These are phyloP conservation scores for Zalaria sp. DNA, from an alignment of 2,329 filamentous ascomycete species.

Conservation along the genomic window DNA sequence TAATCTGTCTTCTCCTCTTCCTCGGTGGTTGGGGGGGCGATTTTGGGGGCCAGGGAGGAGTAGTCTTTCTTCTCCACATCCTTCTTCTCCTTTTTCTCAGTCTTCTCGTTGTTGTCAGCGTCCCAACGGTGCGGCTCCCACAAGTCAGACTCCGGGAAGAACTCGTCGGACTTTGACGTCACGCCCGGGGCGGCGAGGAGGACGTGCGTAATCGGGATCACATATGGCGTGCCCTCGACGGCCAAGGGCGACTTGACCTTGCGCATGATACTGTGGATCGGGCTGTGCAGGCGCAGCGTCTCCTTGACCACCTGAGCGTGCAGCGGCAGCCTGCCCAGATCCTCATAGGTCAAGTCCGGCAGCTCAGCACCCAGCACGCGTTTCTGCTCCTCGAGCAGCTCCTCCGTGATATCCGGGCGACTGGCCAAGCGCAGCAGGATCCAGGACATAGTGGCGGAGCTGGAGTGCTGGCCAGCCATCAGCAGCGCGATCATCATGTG, in stretches of 20 bases:
- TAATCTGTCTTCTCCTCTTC: constrained; percentile 68
- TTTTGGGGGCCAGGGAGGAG: constrained; percentile 14
- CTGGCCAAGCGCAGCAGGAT: constrained; percentile 70
- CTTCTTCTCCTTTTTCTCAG: constrained; percentile 1
- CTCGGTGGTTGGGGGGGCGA: constrained; percentile 24
- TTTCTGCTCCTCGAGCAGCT: constrained; percentile 73
- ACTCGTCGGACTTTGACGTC: constrained; percentile 53
- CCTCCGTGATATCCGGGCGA: constrained; percentile 63
- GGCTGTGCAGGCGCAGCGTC: constrained; percentile 78
- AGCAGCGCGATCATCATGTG: constrained; percentile 91
- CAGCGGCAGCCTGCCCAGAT: constrained; percentile 63
- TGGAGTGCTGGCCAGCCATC: constrained; percentile 86
- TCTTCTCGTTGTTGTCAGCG: constrained; percentile 36
- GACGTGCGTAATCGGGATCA: constrained; percentile 66
- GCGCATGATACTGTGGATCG: constrained; percentile 90
- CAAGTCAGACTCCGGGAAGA: constrained; percentile 66
- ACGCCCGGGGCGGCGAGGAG: constrained; percentile 79
- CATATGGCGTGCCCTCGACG: constrained; percentile 67
- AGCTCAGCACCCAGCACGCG: constrained; percentile 58
- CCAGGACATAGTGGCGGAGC: constrained; percentile 72
- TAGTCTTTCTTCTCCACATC: constrained; percentile 7
- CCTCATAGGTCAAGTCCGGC: constrained; percentile 61
- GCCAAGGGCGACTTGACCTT: constrained; percentile 81
- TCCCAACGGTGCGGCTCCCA: constrained; percentile 95
- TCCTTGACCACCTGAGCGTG: constrained; percentile 82